Evolutionary conservation across 441 rosid species (phyloP), one percentile per base, ranked within the genome.

Genomic region (Croton setiger): DNA sequence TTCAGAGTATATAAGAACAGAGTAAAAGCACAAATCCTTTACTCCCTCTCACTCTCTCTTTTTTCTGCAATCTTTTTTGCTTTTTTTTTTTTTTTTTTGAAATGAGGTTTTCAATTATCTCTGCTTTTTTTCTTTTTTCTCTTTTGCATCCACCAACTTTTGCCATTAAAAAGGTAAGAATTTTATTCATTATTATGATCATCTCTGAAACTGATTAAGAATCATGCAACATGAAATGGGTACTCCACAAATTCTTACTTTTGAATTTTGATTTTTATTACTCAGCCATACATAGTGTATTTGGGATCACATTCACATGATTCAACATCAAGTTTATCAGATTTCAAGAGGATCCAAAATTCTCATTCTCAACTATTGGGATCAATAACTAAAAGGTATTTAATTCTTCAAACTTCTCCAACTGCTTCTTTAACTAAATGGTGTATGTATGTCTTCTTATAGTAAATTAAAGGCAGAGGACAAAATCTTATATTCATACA

Each of bases 261-360:
- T 37, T 15, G 41, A 18, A 18, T 53, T 15, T 60, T 48, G 14
- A 18, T 48, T 13, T 17, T 48, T 48, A 55, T 27, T 17, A 43
- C 31, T 39, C 65, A 88, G 96, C 74, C 95, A 17, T 91, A 87
- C 53, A 53, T 91, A 2, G 95, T 91, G 45, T 88, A 88, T 75
- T 72, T 91, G 75, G 97, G 95, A 68, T 85, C 92, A 9, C 91
- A 85, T 71, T 18, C 81, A n/a, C 82, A 85, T 36, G 88, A 84
- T 33, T 23, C 74, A 10, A 78, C 75, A 8, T 61, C 78, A 43
- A 60, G 78, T 0, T 39, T 60, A 17, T 73, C 75, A 21, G 82
- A 78, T 66, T 60, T 82, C 51, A 60, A 65, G 39, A 57, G 44
- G 0, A 87, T 71, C 23, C 60, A 78, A 5, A 55, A 64, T 12